Conservation (phyloP, 2,329 filamentous ascomycete genomes). For the Pestalotiopsis fici region DNA sequence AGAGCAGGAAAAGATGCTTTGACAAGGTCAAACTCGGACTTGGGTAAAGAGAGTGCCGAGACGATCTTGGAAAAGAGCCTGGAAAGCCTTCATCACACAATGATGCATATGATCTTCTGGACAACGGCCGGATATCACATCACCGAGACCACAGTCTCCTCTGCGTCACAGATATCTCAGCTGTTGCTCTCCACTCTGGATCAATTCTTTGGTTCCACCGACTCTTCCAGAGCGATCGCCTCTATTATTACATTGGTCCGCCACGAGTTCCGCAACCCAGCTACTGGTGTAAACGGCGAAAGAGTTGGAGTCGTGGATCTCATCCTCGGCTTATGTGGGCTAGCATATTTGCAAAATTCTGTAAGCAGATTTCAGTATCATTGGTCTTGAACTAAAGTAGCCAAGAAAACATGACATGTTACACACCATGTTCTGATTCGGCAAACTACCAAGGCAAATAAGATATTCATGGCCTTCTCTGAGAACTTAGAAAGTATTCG, state of each 20-base stretch:
- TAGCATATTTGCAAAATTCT: conserved; percentile 62
- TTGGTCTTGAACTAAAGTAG: no score
- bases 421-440: no score
- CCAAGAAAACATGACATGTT: no score
- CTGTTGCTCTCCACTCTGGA: conserved; percentile 61
- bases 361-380: conserved; percentile 2
- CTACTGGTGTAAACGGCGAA: conserved; percentile 60
- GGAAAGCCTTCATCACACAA: conserved; percentile 56
- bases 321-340: conserved; percentile 59
- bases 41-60: conserved; percentile 55
- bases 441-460: no score
- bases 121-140: conserved; percentile 62
- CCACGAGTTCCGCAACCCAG: conserved; percentile 64
- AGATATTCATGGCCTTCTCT: neutral
- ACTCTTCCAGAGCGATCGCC: conserved; percentile 67
- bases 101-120: conserved; percentile 62
- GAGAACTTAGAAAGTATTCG: neutral
- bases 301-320: conserved; percentile 62
- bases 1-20: conserved; percentile 52
- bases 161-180: conserved; percentile 58
- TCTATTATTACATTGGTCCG: conserved; percentile 66
- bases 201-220: conserved; percentile 68
- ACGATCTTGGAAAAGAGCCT: conserved; percentile 57
- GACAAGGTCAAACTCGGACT: conserved; percentile 43
- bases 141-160: conserved; percentile 54